Percentiles rank a stretch among this genome's conserved stretches.
Conservation (phyloP, 1,139 yeast species). For the Diutina mesorugosa region DNA sequence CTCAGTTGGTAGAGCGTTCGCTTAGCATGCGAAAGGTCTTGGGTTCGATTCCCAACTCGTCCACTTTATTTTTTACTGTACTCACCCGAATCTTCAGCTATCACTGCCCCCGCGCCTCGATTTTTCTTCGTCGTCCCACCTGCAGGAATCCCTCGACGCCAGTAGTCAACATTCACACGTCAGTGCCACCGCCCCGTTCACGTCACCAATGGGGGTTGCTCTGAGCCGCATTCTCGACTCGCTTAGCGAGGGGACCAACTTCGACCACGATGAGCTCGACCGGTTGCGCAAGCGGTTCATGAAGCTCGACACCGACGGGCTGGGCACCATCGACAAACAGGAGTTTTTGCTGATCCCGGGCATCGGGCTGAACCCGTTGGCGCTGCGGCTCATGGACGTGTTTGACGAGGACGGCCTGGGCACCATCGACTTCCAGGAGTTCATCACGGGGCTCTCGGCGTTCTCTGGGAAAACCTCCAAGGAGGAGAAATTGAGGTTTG, state of each 20-base stretch:
- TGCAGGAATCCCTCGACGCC: too few relatives aligned
- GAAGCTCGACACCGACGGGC: slow-evolving; percentile 88
- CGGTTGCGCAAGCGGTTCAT: slow-evolving; percentile 83
- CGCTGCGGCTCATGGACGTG: slow-evolving; percentile 80
- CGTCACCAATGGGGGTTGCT: slow-evolving; percentile 47
- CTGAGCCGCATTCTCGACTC: slow-evolving; percentile 57
- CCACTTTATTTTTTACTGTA: too few relatives aligned
- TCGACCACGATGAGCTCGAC: slow-evolving; percentile 84
- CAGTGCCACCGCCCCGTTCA: background rate
- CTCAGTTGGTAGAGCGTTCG: too few relatives aligned
- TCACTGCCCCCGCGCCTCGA: too few relatives aligned
- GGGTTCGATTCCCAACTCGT: too few relatives aligned
- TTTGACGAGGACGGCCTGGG: slow-evolving; percentile 93
- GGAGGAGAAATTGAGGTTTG: slow-evolving; percentile 76
- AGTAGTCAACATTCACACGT: background rate
- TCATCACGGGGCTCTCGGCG: slow-evolving; percentile 78
- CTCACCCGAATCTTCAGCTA: too few relatives aligned
- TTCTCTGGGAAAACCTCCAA: slow-evolving; percentile 82
- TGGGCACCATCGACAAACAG: slow-evolving; percentile 82
- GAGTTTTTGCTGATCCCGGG: slow-evolving; percentile 94
- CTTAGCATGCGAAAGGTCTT: too few relatives aligned
- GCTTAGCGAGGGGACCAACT: slow-evolving; percentile 67
- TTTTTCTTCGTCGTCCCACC: too few relatives aligned
- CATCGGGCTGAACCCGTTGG: slow-evolving; percentile 80
- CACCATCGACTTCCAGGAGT: slow-evolving; percentile 90